These are phyloP conservation scores for Cylindrotheca fusiformis DNA, from an alignment of 108 stramenopile species.

Conservation along the genomic window DNA sequence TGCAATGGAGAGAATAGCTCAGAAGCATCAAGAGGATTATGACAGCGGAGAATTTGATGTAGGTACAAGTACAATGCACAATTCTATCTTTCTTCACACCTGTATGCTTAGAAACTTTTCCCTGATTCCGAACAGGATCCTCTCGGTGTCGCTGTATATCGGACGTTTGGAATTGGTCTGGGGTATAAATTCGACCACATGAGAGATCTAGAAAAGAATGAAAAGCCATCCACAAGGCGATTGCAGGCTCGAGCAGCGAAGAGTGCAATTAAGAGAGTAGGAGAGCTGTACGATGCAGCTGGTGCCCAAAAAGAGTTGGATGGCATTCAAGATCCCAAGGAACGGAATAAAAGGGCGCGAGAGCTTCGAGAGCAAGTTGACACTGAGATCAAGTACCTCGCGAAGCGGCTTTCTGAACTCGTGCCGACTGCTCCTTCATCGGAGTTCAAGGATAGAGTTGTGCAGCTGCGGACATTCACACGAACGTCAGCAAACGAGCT, in stretches of 20 bases:
- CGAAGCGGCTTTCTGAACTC: conserved; percentile 25
- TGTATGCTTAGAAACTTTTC: background rate
- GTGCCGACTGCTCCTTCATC: conserved; percentile 12
- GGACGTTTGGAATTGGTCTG: conserved; percentile 75
- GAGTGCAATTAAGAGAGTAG: conserved; percentile 61
- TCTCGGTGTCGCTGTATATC: conserved; percentile 75
- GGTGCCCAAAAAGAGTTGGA: conserved; percentile 8
- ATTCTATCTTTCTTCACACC: background rate
- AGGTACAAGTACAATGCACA: background rate
- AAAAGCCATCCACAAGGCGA: conserved; percentile 52
- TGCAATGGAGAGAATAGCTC: conserved; percentile 36
- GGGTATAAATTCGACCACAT: conserved; percentile 74
- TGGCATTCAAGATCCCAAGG: conserved; percentile 7
- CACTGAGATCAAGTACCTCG: conserved; percentile 25
- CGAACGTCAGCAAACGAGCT: background rate
- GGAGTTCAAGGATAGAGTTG: conserved; percentile 2
- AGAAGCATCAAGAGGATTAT: conserved; percentile 40
- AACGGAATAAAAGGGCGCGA: conserved; percentile 3
- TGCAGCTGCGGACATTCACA: background rate
- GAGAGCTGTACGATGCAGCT: conserved; percentile 24
- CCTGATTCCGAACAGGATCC: conserved; percentile 46
- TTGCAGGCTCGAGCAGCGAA: conserved; percentile 77
- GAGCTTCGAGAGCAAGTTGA: conserved; percentile 13
- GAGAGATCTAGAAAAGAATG: conserved; percentile 17
- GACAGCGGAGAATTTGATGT: conserved; percentile 5